A percentile compares a stretch with the other conserved stretches of the same genome.
These are phyloP conservation scores for Myriosclerotinia curreyana DNA, from an alignment of 2,329 filamentous ascomycete species.

Conservation along the genomic window DNA sequence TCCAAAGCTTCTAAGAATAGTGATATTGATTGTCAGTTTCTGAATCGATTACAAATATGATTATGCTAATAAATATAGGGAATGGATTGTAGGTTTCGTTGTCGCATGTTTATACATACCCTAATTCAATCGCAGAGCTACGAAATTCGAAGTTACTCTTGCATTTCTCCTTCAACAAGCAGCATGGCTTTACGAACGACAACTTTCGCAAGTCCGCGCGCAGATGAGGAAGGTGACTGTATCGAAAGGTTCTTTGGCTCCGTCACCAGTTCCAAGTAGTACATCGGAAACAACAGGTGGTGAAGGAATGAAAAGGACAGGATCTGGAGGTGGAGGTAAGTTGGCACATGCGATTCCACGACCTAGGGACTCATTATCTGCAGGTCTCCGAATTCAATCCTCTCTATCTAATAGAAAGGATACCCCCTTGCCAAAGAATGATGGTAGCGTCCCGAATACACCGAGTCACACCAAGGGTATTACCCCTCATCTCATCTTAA, in stretches of 20 bases:
- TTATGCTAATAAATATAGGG: constrained; percentile 51
- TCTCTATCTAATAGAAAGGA: constrained; percentile 36
- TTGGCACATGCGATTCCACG: constrained; percentile 24
- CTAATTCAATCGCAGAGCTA: constrained; percentile 51
- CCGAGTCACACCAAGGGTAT: constrained; percentile 32
- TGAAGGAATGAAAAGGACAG: constrained; percentile 52
- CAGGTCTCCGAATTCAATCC: constrained; percentile 36
- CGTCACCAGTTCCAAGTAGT: constrained; percentile 55
- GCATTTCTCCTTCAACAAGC: constrained; percentile 90
- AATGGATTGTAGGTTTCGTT: constrained; percentile 63
- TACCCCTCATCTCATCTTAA: not conserved
- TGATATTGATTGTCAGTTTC: constrained; percentile 75
- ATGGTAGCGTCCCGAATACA: constrained; percentile 30
- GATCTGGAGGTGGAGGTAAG: constrained; percentile 45
- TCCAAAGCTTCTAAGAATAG: constrained; percentile 74
- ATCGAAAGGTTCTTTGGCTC: constrained; percentile 52
- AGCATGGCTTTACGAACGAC: constrained; percentile 87
- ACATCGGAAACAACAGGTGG: constrained; percentile 43
- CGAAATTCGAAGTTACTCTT: constrained; percentile 77
- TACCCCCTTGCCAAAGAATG: constrained; percentile 31
- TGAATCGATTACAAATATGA: not conserved
- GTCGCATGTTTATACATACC: too few species aligned
- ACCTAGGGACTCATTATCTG: constrained; percentile 1
- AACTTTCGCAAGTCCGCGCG: constrained; percentile 83
- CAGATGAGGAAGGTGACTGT: constrained; percentile 77